These are phyloP conservation scores for Cyanodermella asteris DNA, from an alignment of 2,329 filamentous ascomycete species.

Conservation along the genomic window DNA sequence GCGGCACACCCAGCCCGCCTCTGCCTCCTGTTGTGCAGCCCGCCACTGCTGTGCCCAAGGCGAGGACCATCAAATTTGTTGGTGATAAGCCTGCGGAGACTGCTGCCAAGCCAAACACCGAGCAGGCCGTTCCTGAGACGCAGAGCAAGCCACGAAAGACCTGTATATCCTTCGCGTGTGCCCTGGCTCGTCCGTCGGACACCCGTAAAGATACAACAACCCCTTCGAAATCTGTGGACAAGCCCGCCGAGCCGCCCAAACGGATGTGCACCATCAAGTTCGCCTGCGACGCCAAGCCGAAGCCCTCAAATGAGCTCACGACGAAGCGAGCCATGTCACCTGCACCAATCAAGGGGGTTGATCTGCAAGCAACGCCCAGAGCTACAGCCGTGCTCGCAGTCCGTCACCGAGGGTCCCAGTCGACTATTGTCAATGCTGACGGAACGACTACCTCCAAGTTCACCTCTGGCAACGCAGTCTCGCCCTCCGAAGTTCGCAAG, in stretches of 20 bases:
- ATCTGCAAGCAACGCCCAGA: constrained; percentile 9
- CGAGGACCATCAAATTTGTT: constrained; percentile 4
- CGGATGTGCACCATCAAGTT: constrained; percentile 25
- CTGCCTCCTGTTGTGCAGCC: constrained; percentile 29
- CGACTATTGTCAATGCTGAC: background rate
- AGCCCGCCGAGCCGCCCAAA: constrained; percentile 14
- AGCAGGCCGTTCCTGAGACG: constrained; percentile 11
- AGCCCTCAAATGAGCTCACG: no score
- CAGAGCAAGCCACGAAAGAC: constrained; percentile 8
- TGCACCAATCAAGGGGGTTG: constrained; percentile 12
- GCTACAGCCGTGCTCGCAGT: no score
- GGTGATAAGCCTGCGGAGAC: constrained; percentile 21
- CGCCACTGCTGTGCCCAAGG: constrained; percentile 1
- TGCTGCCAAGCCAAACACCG: constrained; percentile 17
- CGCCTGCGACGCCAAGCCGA: no score
- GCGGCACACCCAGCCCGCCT: constrained; percentile 77
- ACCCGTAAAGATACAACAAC: constrained; percentile 1
- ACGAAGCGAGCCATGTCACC: constrained; percentile 6
- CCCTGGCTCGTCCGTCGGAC: no score
- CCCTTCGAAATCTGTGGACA: background rate
- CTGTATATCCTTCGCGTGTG: no score
- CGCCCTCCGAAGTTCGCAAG: constrained; percentile 29
- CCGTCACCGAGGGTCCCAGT: background rate
- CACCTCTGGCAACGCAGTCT: constrained; percentile 13
- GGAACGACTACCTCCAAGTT: background rate